Percentiles rank a stretch among this genome's conserved stretches.
phyloP scores from a whole-genome alignment of 768 basidiomycete genomes.

The Grammothele lineata region DNA sequence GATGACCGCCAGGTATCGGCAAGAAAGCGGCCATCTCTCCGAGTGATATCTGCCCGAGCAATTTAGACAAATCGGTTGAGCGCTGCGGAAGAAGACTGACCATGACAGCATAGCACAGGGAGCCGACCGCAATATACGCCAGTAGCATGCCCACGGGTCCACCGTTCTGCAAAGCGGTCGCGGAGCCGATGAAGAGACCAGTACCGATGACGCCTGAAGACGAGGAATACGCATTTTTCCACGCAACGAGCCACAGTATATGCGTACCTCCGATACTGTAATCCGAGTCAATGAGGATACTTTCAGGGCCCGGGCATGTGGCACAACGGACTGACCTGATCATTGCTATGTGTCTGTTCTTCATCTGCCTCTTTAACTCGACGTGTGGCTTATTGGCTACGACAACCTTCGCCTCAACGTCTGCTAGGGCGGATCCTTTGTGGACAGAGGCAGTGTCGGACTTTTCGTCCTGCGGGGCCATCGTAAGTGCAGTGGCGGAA shows the following conservation, averaged over 20 bases:
- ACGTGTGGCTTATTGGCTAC: too few species aligned
- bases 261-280: conserved; percentile 21
- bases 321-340: conserved; percentile 20
- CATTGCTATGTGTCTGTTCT: conserved; percentile 31
- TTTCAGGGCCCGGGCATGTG: too few species aligned
- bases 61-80: neutral
- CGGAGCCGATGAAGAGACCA: conserved; percentile 54
- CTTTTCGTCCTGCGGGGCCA: neutral
- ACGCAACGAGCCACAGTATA: too few species aligned
- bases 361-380: conserved; percentile 24
- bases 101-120: conserved; percentile 36
- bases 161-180: conserved; percentile 36
- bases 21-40: conserved; percentile 46
- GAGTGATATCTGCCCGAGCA: conserved; percentile 21
- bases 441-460: neutral
- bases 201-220: conserved; percentile 40
- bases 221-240: too few species aligned
- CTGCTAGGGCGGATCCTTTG: neutral
- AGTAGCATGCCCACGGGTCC: conserved; percentile 46
- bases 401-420: conserved; percentile 6
- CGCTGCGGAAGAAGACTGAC: conserved; percentile 17
- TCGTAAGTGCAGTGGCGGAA: too few species aligned
- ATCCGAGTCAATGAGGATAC: neutral
- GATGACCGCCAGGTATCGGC: conserved; percentile 43
- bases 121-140: conserved; percentile 34